These are phyloP conservation scores for Rhypophila decipiens DNA, from an alignment of 495 filamentous ascomycete species.

Conservation along the genomic window DNA sequence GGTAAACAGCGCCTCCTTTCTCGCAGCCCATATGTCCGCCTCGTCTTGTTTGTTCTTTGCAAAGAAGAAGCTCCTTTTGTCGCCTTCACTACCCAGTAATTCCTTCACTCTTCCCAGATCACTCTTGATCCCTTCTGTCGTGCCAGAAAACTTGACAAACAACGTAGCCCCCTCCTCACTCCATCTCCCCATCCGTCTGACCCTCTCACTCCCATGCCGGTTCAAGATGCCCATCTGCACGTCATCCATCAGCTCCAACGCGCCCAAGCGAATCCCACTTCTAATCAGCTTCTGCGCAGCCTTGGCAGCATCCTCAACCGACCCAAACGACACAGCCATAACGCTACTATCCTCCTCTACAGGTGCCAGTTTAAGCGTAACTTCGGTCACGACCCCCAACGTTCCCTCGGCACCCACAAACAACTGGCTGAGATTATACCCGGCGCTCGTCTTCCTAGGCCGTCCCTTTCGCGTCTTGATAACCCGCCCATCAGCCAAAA, in stretches of 20 bases:
- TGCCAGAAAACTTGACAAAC: conserved; percentile 55
- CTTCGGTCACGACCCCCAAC: conserved; percentile 81
- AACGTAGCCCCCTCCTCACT: conserved; percentile 60
- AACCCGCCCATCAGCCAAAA: conserved; percentile 67
- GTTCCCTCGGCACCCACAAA: conserved; percentile 94
- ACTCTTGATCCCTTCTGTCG: conserved; percentile 28
- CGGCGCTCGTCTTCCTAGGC: conserved; percentile 67
- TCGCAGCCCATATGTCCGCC: conserved; percentile 58
- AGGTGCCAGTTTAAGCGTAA: conserved; percentile 62
- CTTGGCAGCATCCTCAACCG: conserved; percentile 55
- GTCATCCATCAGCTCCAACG: conserved; percentile 68
- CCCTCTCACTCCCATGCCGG: conserved; percentile 50
- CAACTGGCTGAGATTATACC: conserved; percentile 74
- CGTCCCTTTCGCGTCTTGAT: conserved; percentile 68
- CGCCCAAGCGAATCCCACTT: conserved; percentile 60
- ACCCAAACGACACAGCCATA: conserved; percentile 57
- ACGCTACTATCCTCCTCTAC: conserved; percentile 59
- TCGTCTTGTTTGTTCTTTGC: conserved; percentile 52
- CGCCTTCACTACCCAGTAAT: conserved; percentile 27
- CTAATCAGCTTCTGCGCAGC: conserved; percentile 59
- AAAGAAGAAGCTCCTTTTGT: conserved; percentile 47
- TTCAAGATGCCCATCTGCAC: conserved; percentile 70
- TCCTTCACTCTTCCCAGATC: conserved; percentile 31
- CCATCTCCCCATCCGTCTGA: conserved; percentile 44
- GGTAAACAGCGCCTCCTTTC: conserved; percentile 61